Conservation (phyloP, 768 basidiomycete genomes). For the Lentinula raphanica region DNA sequence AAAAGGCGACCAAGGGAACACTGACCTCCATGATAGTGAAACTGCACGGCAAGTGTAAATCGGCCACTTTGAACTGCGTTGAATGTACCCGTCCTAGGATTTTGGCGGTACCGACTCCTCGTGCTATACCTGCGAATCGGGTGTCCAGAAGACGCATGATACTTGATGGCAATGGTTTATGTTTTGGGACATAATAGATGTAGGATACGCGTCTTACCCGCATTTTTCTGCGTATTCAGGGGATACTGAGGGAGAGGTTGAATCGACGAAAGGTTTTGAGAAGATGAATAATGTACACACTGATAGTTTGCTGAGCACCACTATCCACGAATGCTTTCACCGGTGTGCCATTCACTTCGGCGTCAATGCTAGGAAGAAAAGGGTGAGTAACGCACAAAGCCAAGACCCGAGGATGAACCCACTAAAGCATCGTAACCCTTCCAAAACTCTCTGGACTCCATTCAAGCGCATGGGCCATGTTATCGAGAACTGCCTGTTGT, state of each 20-base stretch:
- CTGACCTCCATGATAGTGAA: constrained; percentile 92
- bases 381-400: not conserved
- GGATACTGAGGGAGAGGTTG: constrained; percentile 54
- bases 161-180: constrained; percentile 31
- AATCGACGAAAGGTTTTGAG: not conserved
- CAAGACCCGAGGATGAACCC: constrained; percentile 26
- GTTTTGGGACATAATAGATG: constrained; percentile 2
- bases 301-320: constrained; percentile 95
- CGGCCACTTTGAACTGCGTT: constrained; percentile 84
- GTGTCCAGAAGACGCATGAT: constrained; percentile 92
- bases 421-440: constrained; percentile 96
- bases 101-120: constrained; percentile 90
- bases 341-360: constrained; percentile 87
- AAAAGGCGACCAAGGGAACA: not conserved
- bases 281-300: constrained; percentile 39
- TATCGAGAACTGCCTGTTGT: constrained; percentile 86
- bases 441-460: constrained; percentile 93
- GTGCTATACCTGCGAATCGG: constrained; percentile 83
- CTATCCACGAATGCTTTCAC: constrained; percentile 98
- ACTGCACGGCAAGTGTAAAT: constrained; percentile 81
- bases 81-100: constrained; percentile 93
- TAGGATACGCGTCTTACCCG: constrained; percentile 50
- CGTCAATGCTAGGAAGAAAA: constrained; percentile 57
- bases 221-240: constrained; percentile 89
- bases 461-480: constrained; percentile 90